Percentiles rank a stretch among this genome's conserved stretches.
phyloP scores from a whole-genome alignment of 148 eudicot genomes.

The Camellia japonica region DNA sequence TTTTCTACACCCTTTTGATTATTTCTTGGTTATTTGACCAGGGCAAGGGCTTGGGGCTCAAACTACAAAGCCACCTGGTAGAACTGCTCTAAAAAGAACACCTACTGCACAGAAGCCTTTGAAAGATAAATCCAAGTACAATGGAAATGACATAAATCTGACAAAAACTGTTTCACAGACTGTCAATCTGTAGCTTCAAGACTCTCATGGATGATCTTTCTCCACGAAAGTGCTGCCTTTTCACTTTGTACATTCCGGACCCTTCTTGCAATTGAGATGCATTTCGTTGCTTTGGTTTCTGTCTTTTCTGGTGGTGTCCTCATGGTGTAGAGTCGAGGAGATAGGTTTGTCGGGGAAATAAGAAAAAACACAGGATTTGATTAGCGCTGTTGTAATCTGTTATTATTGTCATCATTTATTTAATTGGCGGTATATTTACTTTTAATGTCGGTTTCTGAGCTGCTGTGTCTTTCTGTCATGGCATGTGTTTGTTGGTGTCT shows the following conservation, averaged over 20 bases:
- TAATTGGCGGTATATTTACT: neutral
- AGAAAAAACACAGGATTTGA: neutral
- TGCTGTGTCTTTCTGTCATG: neutral
- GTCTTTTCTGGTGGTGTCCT: neutral
- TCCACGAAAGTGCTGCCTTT: slow-evolving; percentile 12
- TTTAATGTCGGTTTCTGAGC: neutral
- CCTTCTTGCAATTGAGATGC: slow-evolving; percentile 7
- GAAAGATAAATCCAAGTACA: slow-evolving; percentile 36
- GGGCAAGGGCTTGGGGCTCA: slow-evolving; percentile 50
- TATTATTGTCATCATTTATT: slow-evolving; percentile 1
- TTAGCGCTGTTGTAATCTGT: slow-evolving; percentile 3
- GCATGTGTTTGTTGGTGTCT: neutral
- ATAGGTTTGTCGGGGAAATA: slow-evolving; percentile 1
- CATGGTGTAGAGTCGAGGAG: neutral
- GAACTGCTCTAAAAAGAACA: slow-evolving; percentile 42
- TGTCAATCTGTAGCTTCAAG: slow-evolving; percentile 14
- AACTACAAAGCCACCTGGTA: slow-evolving; percentile 39
- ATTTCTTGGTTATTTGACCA: slow-evolving; percentile 24
- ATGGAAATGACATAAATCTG: slow-evolving; percentile 27
- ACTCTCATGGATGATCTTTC: slow-evolving; percentile 5
- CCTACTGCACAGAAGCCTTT: slow-evolving; percentile 33
- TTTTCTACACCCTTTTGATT: neutral
- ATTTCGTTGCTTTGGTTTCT: neutral
- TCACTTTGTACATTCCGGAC: slow-evolving; percentile 27
- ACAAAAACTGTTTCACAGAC: slow-evolving; percentile 26